Percentiles rank a stretch among this genome's conserved stretches.
These are phyloP conservation scores for Boletus bicolor DNA, from an alignment of 768 basidiomycete genomes.

Conservation along the genomic window DNA sequence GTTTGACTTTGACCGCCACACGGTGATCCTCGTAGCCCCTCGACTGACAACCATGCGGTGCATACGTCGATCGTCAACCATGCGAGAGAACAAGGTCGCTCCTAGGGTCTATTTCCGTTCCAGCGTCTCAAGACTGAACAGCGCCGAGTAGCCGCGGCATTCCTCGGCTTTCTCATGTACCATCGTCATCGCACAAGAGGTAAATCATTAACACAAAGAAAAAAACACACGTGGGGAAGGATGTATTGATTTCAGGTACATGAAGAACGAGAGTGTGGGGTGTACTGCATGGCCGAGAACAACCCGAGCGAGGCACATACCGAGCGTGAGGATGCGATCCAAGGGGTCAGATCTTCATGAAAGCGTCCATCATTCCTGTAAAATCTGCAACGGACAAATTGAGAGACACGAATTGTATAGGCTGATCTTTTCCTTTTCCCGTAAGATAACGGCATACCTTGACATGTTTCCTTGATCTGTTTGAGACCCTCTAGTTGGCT, in stretches of 20 bases:
- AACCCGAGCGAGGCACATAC: neutral
- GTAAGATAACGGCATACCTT: constrained; percentile 14
- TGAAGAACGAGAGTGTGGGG: neutral
- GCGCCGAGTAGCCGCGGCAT: neutral
- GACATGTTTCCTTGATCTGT: constrained; percentile 17
- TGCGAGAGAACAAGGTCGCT: neutral
- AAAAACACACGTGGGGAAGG: neutral
- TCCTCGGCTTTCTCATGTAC: neutral
- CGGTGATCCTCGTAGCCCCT: too few relatives aligned
- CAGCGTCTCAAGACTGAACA: neutral
- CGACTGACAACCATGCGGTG: neutral
- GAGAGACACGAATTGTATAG: neutral
- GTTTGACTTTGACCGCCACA: neutral
- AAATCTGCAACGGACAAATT: constrained; percentile 11
- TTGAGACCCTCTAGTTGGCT: constrained; percentile 23
- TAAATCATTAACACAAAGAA: neutral
- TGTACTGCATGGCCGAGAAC: neutral
- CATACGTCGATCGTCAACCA: neutral
- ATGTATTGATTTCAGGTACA: neutral
- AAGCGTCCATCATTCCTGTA: constrained; percentile 16
- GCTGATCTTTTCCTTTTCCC: too few relatives aligned
- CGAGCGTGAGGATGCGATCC: neutral
- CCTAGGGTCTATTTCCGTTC: neutral
- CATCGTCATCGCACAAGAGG: neutral
- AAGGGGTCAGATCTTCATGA: constrained; percentile 18